phyloP scores from a whole-genome alignment of 768 basidiomycete genomes.

The Tubosaeta sp. region DNA sequence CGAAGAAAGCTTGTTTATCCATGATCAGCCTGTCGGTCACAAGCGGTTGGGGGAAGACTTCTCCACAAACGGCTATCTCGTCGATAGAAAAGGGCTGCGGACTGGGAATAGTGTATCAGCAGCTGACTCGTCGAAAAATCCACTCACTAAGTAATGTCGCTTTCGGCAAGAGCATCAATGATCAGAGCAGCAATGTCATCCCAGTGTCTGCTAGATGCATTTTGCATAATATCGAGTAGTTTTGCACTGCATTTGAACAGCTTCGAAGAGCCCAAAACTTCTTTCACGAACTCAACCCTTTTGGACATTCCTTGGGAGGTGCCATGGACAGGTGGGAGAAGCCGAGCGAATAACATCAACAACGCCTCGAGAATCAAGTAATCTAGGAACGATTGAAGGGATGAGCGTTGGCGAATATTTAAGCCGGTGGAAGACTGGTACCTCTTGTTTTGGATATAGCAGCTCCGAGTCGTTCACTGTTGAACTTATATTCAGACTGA shows the following conservation, averaged over 20 bases:
- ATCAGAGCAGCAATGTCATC: constrained; percentile 47
- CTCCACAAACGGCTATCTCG: constrained; percentile 36
- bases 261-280: constrained; percentile 43
- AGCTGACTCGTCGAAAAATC: neutral
- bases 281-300: constrained; percentile 45
- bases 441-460: constrained; percentile 48
- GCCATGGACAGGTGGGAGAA: constrained; percentile 45
- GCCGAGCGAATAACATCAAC: constrained; percentile 51
- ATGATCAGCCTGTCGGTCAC: constrained; percentile 46
- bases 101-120: constrained; percentile 30
- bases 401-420: neutral
- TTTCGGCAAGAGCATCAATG: constrained; percentile 42
- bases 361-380: constrained; percentile 56
- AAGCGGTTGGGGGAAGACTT: constrained; percentile 32
- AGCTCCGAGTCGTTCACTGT: constrained; percentile 45
- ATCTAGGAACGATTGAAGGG: constrained; percentile 33
- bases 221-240: constrained; percentile 40
- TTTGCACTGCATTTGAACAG: constrained; percentile 35
- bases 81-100: constrained; percentile 55
- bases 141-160: constrained; percentile 47
- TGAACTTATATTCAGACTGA: neutral
- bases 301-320: constrained; percentile 31
- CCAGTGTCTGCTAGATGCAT: constrained; percentile 46
- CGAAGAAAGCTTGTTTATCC: constrained; percentile 48
- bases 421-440: constrained; percentile 13